Evolutionary conservation across 2,329 filamentous ascomycete genomes (phyloP).

Genomic region (Phaeoacremonium minimum): DNA sequence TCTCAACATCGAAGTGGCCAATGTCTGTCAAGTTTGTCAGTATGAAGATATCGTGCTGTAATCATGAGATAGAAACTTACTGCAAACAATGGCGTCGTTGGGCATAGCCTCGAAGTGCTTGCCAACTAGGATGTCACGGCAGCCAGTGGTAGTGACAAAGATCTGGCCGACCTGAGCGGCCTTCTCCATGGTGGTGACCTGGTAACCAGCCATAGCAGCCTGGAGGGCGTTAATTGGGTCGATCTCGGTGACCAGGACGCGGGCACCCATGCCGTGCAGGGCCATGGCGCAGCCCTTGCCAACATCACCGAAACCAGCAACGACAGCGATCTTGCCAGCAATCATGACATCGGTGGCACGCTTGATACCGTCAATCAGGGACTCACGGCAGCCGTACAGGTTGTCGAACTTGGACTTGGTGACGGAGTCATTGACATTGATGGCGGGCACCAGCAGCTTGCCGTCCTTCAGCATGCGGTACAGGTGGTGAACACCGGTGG

Average conservation of each 20-base stretch:
- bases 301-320: constrained; percentile 98
- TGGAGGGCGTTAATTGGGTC: constrained; percentile 99
- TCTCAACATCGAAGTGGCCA: constrained; percentile 99
- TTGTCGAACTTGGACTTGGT: constrained; percentile 99
- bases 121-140: constrained; percentile 93
- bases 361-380: constrained; percentile 99
- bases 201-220: constrained; percentile 93
- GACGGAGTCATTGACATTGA: constrained; percentile 99
- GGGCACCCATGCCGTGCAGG: constrained; percentile 94
- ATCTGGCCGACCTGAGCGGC: constrained; percentile 87
- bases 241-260: constrained; percentile 93
- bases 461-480: constrained; percentile 96
- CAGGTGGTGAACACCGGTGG: constrained; percentile 98
- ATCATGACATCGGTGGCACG: constrained; percentile 99
- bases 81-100: constrained; percentile 99
- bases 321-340: constrained; percentile 96
- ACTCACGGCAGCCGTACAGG: constrained; percentile 98
- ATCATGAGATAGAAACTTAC: constrained; percentile 41
- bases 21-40: constrained; percentile 58
- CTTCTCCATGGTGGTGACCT: constrained; percentile 97
- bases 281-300: constrained; percentile 98
- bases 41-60: too few species aligned
- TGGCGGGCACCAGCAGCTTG: constrained; percentile 85
- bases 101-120: constrained; percentile 92
- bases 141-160: constrained; percentile 98